These are phyloP conservation scores for Guyanaporus albipodus DNA, from an alignment of 768 basidiomycete species.

Conservation along the genomic window DNA sequence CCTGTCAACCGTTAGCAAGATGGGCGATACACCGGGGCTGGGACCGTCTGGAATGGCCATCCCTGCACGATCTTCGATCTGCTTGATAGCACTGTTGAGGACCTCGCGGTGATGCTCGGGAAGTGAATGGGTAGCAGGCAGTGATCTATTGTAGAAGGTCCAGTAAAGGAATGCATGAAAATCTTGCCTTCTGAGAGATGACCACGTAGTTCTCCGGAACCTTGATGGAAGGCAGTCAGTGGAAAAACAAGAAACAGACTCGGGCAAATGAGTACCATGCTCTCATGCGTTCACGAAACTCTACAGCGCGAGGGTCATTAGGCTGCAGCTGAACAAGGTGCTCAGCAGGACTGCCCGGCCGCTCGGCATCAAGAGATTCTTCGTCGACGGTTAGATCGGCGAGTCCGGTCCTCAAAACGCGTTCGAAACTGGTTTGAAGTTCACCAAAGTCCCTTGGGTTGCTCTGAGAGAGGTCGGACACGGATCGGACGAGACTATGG, in stretches of 20 bases:
- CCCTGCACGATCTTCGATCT: constrained; percentile 73
- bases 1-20: constrained; percentile 75
- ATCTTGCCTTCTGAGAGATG: constrained; percentile 57
- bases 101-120: constrained; percentile 43
- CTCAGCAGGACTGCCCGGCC: constrained; percentile 63
- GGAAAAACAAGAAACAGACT: not conserved
- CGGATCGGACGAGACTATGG: constrained; percentile 42
- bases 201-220: constrained; percentile 78
- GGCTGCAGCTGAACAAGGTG: constrained; percentile 50
- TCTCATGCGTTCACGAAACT: constrained; percentile 65
- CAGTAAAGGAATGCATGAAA: constrained; percentile 78
- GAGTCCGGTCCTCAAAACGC: constrained; percentile 65
- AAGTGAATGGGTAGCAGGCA: constrained; percentile 49
- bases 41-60: constrained; percentile 58
- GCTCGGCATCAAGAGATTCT: constrained; percentile 44
- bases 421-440: constrained; percentile 54
- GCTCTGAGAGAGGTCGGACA: constrained; percentile 45
- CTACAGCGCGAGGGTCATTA: constrained; percentile 67
- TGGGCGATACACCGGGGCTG: constrained; percentile 46
- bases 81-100: constrained; percentile 56
- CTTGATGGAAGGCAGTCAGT: constrained; percentile 27
- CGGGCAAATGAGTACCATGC: constrained; percentile 39
- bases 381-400: constrained; percentile 52
- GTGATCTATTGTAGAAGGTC: constrained; percentile 69
- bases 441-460: constrained; percentile 48